phyloP scores from a whole-genome alignment of 192 early-diverging fungal species.

The Geranomyces michiganensis region DNA sequence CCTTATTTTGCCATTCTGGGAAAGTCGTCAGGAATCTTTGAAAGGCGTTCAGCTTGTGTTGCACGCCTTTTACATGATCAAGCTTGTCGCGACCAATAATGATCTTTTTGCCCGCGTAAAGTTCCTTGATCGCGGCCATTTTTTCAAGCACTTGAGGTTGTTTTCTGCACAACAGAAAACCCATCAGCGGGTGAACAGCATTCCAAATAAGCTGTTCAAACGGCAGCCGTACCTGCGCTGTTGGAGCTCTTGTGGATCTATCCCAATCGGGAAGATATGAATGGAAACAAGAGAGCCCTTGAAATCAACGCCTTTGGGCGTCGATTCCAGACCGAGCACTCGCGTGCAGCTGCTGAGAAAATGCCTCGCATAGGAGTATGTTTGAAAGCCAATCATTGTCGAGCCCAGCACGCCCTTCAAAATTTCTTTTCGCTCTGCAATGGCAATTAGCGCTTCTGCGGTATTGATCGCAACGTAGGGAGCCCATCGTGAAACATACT shows the following conservation, averaged over 20 bases:
- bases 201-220: no score
- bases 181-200: no score
- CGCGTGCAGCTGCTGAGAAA: slow-evolving; percentile 92
- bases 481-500: slow-evolving; percentile 41
- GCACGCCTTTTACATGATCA: slow-evolving; percentile 91
- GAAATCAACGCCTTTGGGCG: slow-evolving; percentile 86
- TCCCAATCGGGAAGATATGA: slow-evolving; percentile 97
- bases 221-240: slow-evolving; percentile 26
- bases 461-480: background rate
- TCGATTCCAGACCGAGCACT: slow-evolving; percentile 89
- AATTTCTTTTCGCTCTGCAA: slow-evolving; percentile 72
- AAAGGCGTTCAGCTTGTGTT: slow-evolving; percentile 94
- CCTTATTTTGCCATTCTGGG: slow-evolving; percentile 91
- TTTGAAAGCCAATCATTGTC: slow-evolving; percentile 96
- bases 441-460: background rate
- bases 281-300: slow-evolving; percentile 75
- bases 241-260: slow-evolving; percentile 79
- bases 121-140: slow-evolving; percentile 75
- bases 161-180: slow-evolving; percentile 51
- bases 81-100: slow-evolving; percentile 97
- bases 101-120: slow-evolving; percentile 87
- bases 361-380: slow-evolving; percentile 90
- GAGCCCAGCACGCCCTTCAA: slow-evolving; percentile 87
- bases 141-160: slow-evolving; percentile 72
- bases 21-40: slow-evolving; percentile 87